A percentile compares a stretch with the other conserved stretches of the same genome.
Conservation (phyloP, 2,329 filamentous ascomycete genomes). For the Xylariales sp. region DNA sequence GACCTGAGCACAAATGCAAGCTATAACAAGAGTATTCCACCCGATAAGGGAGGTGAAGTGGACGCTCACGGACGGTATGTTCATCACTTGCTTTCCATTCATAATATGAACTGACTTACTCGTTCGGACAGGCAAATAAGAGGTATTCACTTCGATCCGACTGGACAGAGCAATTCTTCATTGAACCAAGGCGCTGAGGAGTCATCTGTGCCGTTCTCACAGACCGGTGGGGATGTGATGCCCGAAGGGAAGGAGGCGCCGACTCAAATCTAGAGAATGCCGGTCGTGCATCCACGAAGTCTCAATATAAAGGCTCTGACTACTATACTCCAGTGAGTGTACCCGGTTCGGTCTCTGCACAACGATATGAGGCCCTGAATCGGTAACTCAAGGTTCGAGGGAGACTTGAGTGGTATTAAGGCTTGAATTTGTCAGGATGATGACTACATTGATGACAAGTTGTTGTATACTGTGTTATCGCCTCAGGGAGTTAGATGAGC, state of each 20-base stretch:
- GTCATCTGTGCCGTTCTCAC: slow-evolving; percentile 23
- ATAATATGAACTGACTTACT: no score
- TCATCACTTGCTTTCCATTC: background rate
- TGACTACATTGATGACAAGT: no score
- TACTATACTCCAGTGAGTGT: slow-evolving; percentile 37
- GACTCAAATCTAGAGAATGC: slow-evolving; percentile 32
- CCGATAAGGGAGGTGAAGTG: slow-evolving; percentile 38
- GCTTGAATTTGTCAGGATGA: no score
- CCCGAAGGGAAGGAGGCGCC: slow-evolving; percentile 33
- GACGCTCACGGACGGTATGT: slow-evolving; percentile 41
- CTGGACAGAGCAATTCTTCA: background rate
- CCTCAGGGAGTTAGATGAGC: no score
- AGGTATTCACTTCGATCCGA: no score
- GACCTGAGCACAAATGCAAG: slow-evolving; percentile 41
- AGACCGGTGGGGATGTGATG: slow-evolving; percentile 23
- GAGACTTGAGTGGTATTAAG: no score
- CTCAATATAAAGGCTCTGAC: slow-evolving; percentile 34
- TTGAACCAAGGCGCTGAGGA: slow-evolving; percentile 20
- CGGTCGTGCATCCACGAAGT: slow-evolving; percentile 28
- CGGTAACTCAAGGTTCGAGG: slow-evolving; percentile 31
- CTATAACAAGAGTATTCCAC: slow-evolving; percentile 42
- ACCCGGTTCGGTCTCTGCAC: slow-evolving; percentile 36
- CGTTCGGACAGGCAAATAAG: no score
- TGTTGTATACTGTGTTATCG: no score
- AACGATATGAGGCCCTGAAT: slow-evolving; percentile 37